phyloP scores from a whole-genome alignment of 208 protist genomes.

The Leishmania tropica region DNA sequence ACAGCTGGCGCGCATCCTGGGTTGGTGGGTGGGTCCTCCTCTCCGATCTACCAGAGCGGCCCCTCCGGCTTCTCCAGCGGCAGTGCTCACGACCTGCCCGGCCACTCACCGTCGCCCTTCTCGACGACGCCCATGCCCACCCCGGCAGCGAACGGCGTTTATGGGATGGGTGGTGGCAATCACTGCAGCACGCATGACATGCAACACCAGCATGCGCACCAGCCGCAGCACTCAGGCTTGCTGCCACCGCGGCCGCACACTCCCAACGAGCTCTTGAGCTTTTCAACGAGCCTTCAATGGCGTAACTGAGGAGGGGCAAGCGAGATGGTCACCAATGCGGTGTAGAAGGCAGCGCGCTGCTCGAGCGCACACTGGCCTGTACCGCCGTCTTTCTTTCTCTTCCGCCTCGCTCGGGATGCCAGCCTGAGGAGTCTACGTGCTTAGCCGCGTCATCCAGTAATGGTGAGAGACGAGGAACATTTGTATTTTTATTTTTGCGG shows the following conservation, averaged over 20 bases:
- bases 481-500: not conserved
- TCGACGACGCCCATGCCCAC: constrained; percentile 26
- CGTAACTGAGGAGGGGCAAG: constrained; percentile 14
- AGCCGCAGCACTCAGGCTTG: constrained; percentile 8
- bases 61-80: constrained; percentile 13
- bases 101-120: constrained; percentile 29
- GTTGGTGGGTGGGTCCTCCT: constrained; percentile 9
- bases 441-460: not conserved
- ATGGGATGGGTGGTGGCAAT: constrained; percentile 16
- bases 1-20: constrained; percentile 27
- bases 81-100: constrained; percentile 15
- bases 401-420: not conserved
- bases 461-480: not conserved
- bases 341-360: not conserved
- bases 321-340: not conserved
- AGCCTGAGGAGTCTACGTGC: not conserved
- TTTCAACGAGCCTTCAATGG: constrained; percentile 31
- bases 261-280: constrained; percentile 26
- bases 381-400: not conserved
- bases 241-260: constrained; percentile 25
- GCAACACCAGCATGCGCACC: constrained; percentile 6
- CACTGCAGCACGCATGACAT: constrained; percentile 5
- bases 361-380: not conserved
- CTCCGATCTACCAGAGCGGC: constrained; percentile 19
- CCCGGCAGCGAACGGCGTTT: constrained; percentile 9